Conservation (phyloP, 73 alveolate species). For the Urostyla sp. region DNA sequence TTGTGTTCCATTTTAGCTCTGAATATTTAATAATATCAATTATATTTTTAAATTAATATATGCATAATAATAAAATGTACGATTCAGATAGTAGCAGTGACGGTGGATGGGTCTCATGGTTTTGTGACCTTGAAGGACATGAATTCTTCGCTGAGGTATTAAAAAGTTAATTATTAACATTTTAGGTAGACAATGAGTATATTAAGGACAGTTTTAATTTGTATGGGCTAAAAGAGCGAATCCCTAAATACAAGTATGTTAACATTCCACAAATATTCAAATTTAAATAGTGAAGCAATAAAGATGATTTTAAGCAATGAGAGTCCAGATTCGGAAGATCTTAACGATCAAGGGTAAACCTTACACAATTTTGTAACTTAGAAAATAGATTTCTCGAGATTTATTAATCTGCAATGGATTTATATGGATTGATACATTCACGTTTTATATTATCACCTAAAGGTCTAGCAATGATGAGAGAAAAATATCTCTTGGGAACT, state of each 20-base stretch:
- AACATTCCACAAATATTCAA: constrained; percentile 27
- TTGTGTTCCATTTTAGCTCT: too few species aligned
- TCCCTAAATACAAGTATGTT: constrained; percentile 81
- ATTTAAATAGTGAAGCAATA: constrained; percentile 68
- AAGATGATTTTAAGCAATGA: constrained; percentile 79
- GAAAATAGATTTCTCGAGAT: constrained; percentile 76
- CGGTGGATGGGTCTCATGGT: constrained; percentile 95
- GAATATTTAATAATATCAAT: too few species aligned
- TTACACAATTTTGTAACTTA: constrained; percentile 18
- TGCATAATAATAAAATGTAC: constrained; percentile 52
- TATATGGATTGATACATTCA: constrained; percentile 81
- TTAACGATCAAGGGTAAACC: constrained; percentile 74
- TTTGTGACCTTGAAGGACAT: constrained; percentile 93
- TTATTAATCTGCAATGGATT: constrained; percentile 70
- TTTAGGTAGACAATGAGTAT: constrained; percentile 78
- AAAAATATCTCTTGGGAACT: constrained; percentile 73
- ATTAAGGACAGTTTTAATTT: constrained; percentile 91
- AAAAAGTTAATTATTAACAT: background rate
- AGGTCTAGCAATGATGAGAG: constrained; percentile 73
- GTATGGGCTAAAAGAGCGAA: constrained; percentile 81
- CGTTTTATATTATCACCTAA: constrained; percentile 78
- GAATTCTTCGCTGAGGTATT: constrained; percentile 90
- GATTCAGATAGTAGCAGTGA: constrained; percentile 60
- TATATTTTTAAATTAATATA: too few species aligned
- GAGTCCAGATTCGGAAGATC: constrained; percentile 80